phyloP scores from a whole-genome alignment of 345 rosid genomes.

The Melaleuca quinquenervia region DNA sequence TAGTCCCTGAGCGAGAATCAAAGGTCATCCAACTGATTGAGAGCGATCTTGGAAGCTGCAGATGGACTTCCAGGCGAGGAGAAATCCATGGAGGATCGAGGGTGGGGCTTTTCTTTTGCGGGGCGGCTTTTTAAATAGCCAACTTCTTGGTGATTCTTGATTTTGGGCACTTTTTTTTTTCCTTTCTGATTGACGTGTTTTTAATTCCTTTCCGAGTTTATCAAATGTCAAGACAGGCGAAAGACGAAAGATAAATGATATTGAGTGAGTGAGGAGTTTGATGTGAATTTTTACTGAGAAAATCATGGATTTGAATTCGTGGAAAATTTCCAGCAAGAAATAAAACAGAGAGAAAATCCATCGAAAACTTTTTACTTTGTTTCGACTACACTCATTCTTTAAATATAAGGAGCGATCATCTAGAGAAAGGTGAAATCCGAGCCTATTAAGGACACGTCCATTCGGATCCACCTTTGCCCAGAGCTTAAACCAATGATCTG shows the following conservation, averaged over 20 bases:
- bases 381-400: neutral
- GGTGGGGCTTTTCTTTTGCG: neutral
- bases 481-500: neutral
- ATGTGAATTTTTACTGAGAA: neutral
- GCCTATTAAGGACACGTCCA: neutral
- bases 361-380: neutral
- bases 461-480: neutral
- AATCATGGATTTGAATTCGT: neutral
- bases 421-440: neutral
- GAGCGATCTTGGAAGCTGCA: neutral
- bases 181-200: too few relatives aligned
- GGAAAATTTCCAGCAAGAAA: neutral
- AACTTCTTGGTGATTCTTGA: neutral
- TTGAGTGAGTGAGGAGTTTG: neutral
- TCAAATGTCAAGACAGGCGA: neutral
- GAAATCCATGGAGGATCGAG: neutral
- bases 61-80: neutral
- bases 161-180: neutral
- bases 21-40: neutral
- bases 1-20: neutral
- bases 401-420: too few relatives aligned
- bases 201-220: neutral
- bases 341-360: neutral
- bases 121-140: neutral
- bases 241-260: neutral